Evolutionary conservation across 2,329 filamentous ascomycete species (phyloP).

Genomic region (Colletotrichum sp.): DNA sequence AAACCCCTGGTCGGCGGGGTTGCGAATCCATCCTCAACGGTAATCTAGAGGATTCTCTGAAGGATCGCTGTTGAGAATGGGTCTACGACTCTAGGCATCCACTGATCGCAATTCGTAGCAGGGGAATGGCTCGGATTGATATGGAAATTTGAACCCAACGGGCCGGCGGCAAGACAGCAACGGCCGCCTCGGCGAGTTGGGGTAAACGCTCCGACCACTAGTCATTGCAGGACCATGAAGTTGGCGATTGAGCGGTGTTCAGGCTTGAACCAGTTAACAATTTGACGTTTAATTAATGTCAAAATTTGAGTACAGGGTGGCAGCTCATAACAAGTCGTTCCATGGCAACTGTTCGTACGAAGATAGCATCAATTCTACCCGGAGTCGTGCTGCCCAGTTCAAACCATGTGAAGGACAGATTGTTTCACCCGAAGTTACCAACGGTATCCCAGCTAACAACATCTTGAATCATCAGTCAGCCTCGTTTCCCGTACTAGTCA

Average conservation of each 20-base stretch:
- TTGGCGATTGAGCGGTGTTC: background rate
- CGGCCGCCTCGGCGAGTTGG: background rate
- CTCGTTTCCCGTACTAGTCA: background rate
- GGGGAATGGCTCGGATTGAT: background rate
- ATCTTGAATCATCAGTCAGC: background rate
- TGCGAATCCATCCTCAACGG: background rate
- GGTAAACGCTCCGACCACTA: background rate
- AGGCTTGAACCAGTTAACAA: background rate
- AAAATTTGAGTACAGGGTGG: background rate
- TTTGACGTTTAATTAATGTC: background rate
- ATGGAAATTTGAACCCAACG: background rate
- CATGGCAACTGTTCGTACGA: background rate
- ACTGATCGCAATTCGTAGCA: background rate
- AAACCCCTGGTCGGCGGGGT: background rate
- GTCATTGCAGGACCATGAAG: background rate
- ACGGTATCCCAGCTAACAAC: background rate
- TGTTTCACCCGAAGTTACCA: background rate
- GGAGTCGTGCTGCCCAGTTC: background rate
- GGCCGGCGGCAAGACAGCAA: background rate
- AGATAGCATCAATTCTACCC: background rate
- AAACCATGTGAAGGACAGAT: background rate
- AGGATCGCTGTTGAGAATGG: background rate
- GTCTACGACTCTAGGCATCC: background rate
- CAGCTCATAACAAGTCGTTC: background rate
- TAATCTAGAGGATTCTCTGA: background rate